phyloP scores from a whole-genome alignment of 2,329 filamentous ascomycete genomes.

The Exutisphaerella laricina region DNA sequence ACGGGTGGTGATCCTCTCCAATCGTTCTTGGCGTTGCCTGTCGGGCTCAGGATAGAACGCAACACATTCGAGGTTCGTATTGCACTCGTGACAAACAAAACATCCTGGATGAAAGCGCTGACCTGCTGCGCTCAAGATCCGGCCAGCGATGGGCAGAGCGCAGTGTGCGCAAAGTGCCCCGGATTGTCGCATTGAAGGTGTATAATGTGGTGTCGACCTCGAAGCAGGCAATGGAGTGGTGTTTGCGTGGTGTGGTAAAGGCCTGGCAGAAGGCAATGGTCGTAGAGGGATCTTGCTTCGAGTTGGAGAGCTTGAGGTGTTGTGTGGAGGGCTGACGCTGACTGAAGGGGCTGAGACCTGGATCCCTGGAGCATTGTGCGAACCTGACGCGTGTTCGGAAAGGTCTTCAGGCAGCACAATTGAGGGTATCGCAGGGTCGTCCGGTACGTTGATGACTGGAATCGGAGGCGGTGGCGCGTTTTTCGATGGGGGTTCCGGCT shows the following conservation, averaged over 20 bases:
- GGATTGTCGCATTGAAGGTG: constrained; percentile 44
- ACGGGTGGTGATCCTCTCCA: constrained; percentile 65
- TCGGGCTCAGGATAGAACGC: constrained; percentile 94
- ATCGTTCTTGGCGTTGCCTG: constrained; percentile 60
- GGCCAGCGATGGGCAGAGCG: constrained; percentile 75
- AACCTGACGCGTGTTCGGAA: constrained; percentile 27
- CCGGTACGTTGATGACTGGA: constrained; percentile 51
- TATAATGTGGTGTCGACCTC: constrained; percentile 40
- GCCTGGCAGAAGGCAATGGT: constrained; percentile 47
- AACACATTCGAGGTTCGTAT: constrained; percentile 83
- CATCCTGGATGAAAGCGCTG: constrained; percentile 87
- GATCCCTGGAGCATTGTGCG: constrained; percentile 15
- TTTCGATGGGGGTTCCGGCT: constrained; percentile 3
- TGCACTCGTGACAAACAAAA: constrained; percentile 83
- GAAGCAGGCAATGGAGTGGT: constrained; percentile 29
- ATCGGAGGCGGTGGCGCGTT: constrained; percentile 18
- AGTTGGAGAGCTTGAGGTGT: constrained; percentile 7
- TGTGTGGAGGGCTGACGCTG: constrained; percentile 17
- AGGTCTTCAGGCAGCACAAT: constrained; percentile 33
- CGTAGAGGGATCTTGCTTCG: constrained; percentile 30
- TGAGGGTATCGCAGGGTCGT: constrained; percentile 31
- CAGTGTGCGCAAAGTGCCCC: constrained; percentile 82
- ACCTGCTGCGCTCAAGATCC: constrained; percentile 78
- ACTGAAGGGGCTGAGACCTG: constrained; percentile 18
- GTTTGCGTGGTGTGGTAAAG: constrained; percentile 32